Evolutionary conservation across 257 asterid genomes (phyloP).

Genomic region (Verbascum thapsus): DNA sequence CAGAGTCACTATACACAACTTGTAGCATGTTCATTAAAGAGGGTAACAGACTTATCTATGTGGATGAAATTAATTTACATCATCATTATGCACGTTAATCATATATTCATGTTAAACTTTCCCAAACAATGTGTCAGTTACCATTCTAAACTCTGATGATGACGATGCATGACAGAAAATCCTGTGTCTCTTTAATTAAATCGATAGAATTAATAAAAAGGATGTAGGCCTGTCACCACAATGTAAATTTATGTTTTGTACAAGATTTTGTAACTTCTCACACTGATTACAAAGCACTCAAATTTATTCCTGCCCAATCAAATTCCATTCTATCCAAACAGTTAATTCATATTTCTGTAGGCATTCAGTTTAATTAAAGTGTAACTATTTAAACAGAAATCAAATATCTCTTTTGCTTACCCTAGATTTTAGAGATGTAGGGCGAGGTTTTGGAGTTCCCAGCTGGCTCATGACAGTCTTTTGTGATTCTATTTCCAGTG

Average conservation of each 20-base stretch:
- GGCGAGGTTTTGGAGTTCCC: conserved; percentile 85
- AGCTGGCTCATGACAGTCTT: conserved; percentile 74
- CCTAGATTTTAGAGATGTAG: conserved; percentile 80
- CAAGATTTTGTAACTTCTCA: conserved; percentile 17
- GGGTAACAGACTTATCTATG: conserved; percentile 13
- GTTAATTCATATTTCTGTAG: background rate
- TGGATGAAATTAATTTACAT: conserved; percentile 6
- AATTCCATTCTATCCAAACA: background rate
- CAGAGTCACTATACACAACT: conserved; percentile 8
- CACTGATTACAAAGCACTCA: conserved; percentile 13
- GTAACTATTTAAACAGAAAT: conserved; percentile 10
- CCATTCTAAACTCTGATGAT: conserved; percentile 1
- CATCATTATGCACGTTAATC: background rate
- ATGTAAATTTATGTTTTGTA: conserved; percentile 2
- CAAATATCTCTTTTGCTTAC: conserved; percentile 50
- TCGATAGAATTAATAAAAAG: too few relatives aligned
- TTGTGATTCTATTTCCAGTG: conserved; percentile 89
- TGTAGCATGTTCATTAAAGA: background rate
- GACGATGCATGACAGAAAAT: conserved; percentile 1
- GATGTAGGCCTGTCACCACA: too few relatives aligned
- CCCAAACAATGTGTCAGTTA: background rate
- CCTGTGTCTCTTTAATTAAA: too few relatives aligned
- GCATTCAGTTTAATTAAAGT: conserved; percentile 12
- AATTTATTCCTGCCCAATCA: background rate
- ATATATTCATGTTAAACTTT: background rate